Conservation (phyloP, 2,329 filamentous ascomycete genomes). For the Cadophora sp. region DNA sequence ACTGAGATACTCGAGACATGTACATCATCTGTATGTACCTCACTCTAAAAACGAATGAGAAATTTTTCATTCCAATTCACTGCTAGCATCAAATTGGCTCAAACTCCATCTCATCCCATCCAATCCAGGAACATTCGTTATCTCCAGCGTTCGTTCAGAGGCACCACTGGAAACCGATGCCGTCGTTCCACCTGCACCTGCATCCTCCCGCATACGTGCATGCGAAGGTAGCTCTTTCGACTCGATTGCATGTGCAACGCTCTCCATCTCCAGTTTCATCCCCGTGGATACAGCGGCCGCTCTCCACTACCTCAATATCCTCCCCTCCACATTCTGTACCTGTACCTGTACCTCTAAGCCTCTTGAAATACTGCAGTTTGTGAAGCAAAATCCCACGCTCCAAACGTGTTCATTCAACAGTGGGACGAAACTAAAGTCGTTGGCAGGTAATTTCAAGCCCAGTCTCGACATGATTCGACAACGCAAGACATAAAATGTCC, state of each 20-base stretch:
- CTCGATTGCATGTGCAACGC: background rate
- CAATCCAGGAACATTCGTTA: no score
- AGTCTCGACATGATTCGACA: no score
- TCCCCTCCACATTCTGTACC: no score
- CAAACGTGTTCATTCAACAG: background rate
- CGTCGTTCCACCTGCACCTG: conserved; percentile 5
- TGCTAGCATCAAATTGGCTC: background rate
- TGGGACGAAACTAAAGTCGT: background rate
- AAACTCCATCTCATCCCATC: no score
- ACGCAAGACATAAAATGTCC: background rate
- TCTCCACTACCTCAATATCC: no score
- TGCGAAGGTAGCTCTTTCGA: background rate
- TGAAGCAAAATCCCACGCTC: background rate
- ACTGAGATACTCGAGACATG: no score
- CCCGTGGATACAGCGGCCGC: no score
- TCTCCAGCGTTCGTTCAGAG: no score
- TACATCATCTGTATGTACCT: background rate
- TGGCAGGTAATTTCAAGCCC: no score
- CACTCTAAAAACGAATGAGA: conserved; percentile 1
- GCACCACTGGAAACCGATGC: conserved; percentile 4
- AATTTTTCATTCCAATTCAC: conserved; percentile 1
- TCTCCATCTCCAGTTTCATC: background rate
- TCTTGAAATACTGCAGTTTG: background rate
- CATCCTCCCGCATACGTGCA: background rate
- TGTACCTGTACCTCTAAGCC: no score